Base-by-base conservation (phyloP, 306 rosid species). In the Trifolium repens region DNA sequence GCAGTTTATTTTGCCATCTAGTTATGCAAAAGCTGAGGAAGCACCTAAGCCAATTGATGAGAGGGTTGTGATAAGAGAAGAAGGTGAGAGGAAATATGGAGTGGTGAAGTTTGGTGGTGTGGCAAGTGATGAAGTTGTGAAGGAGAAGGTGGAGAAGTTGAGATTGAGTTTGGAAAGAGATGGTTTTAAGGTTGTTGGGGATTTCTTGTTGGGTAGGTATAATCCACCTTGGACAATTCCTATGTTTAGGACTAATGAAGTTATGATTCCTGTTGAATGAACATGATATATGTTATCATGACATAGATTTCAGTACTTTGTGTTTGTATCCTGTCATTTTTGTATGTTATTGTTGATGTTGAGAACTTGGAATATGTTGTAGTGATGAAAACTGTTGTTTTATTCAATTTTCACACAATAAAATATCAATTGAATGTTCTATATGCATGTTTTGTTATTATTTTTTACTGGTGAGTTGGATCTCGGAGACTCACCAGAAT, bases 201-300 rank as follows among this genome's bases (percentile, higher is more conserved):
- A 94, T 64, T 83, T 68, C 64, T 60, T 86, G 84, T 54, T 94
- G 89, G 99, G 84, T 0, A 94, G 99, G 90, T 92, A 89, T 42
- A 94, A 91, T 44, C 98, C 99, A 0, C 99, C 97, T 24, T 94
- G 96, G 96, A 89, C 97, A 14, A 65, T 94, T 46, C 96, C 97
- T 72, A 24, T 72, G 0, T 88, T 91, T 30, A 90, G 98, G 78
- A 91, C 93, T 22, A 94, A 92, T 35, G 99, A 92, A 81, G 86
- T 94, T 76, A 79, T 94, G 96, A 84, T 90, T 14, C 97, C 99
- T 7, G 72, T 90, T 64, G 92, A 90, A 77, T 63, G 54, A 43
- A 57, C 35, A 74, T 47, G 49, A 12, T 53, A 32, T 37, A 24
- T 66, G 44, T 65, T 27, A 5, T 17, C 8, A 59, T 24, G 17